Evolutionary conservation across 805 yeast genomes (phyloP).

Genomic region (Kluyveromyces siamensis): DNA sequence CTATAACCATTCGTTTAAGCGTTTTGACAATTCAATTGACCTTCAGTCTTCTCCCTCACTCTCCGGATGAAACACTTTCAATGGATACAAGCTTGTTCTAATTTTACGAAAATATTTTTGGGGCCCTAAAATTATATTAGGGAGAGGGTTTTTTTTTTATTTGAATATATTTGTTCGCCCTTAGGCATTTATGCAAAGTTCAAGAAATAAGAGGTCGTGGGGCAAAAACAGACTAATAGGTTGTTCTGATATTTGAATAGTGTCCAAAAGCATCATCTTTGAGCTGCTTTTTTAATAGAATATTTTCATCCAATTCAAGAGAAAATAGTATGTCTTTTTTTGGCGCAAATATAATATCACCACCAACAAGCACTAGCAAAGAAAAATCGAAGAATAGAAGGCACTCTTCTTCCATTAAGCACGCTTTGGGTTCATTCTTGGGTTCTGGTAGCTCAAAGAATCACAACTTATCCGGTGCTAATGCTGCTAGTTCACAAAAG

Average conservation of each 20-base stretch:
- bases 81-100: not conserved
- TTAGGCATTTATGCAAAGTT: too few species aligned
- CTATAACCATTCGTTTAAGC: not conserved
- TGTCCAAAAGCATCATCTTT: not conserved
- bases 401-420: constrained; percentile 20
- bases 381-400: constrained; percentile 5
- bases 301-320: not conserved
- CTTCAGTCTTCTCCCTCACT: not conserved
- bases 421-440: constrained; percentile 17
- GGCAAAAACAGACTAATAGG: too few species aligned
- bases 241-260: too few species aligned
- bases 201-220: too few species aligned
- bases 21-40: not conserved
- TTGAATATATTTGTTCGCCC: too few species aligned
- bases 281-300: not conserved
- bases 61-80: not conserved
- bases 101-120: not conserved
- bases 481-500: too few species aligned
- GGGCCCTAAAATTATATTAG: not conserved
- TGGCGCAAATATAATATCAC: not conserved
- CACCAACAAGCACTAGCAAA: not conserved
- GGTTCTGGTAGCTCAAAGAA: constrained; percentile 2
- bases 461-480: not conserved
- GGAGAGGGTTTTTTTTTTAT: not conserved
- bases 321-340: not conserved